Base-by-base conservation (phyloP, 345 rosid genomes). In the Pugionium cornutum region DNA sequence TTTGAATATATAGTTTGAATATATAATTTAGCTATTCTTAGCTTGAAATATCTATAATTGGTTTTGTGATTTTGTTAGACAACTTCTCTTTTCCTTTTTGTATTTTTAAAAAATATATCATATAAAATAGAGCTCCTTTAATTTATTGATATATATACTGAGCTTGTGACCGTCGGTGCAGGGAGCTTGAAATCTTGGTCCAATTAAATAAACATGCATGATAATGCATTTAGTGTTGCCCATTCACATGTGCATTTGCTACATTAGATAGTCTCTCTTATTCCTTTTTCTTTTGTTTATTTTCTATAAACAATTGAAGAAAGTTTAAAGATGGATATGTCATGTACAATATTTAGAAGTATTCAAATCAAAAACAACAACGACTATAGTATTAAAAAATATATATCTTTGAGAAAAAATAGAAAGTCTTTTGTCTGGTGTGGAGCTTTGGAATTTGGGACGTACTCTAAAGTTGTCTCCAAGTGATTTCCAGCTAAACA, bases 401-500 rank as follows among this genome's bases (percentile, higher is more conserved):
- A 18, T 18, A 52, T 35, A 52, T 29, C 30, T 6, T n/a, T 7
- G 25, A 42, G 31, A 44, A n/a, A 42, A 57, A 47, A 37, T 36
- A 62, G 41, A 61, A 70, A 62, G 74, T 37, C 4, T 37, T 62
- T 62, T 62, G 56, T 70, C 41, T 62, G 48, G 48, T 70, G 10
- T 29, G 34, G 54, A 62, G 43, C 64, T 62, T 54, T 70, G 54
- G 63, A 62, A 62, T 40, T 54, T 70, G 47, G 25, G 56, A 31
- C n/a, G 30, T 31, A 70, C 57, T 33, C 47, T 63, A 63, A 70
- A 70, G 58, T 63, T 58, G 41, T 26, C 37, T 47, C 7, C 5
- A 26, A 70, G 75, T 62, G 69, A 25, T 62, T 37, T 70, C 69
- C 75, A 70, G 69, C 69, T 32, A 62, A 62, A 62, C 51, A 54